Evolutionary conservation across 306 rosid species (phyloP).

Genomic region (Begonia peltatifolia): DNA sequence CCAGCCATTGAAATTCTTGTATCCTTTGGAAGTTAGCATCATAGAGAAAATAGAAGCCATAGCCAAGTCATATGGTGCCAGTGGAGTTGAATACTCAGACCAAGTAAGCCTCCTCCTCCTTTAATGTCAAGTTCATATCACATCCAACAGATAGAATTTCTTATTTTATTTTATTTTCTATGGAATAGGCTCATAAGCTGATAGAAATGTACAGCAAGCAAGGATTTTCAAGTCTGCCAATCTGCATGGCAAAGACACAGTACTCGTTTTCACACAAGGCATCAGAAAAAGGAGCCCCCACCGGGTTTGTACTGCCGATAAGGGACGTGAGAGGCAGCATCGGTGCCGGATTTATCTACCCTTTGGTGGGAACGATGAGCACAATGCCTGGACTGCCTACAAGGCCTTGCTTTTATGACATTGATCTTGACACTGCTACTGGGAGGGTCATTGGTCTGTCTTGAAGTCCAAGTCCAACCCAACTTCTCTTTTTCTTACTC

Average conservation of each 20-base stretch:
- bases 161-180: background rate
- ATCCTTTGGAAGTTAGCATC: slow-evolving; percentile 59
- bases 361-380: slow-evolving; percentile 93
- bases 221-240: slow-evolving; percentile 83
- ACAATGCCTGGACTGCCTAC: slow-evolving; percentile 99
- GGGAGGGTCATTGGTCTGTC: slow-evolving; percentile 89
- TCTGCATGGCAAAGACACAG: slow-evolving; percentile 97
- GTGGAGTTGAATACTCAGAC: slow-evolving; percentile 76
- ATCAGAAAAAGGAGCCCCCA: slow-evolving; percentile 73
- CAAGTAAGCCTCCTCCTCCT: slow-evolving; percentile 35
- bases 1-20: slow-evolving; percentile 63
- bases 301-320: slow-evolving; percentile 64
- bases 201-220: slow-evolving; percentile 83
- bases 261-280: slow-evolving; percentile 88
- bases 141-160: too few species aligned
- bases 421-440: slow-evolving; percentile 78
- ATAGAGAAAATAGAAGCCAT: slow-evolving; percentile 89
- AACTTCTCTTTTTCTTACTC: too few species aligned
- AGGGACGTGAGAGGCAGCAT: slow-evolving; percentile 92
- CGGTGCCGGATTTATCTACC: slow-evolving; percentile 96
- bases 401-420: slow-evolving; percentile 95
- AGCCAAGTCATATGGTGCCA: slow-evolving; percentile 91
- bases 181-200: slow-evolving; percentile 68
- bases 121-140: background rate
- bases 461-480: slow-evolving; percentile 12